phyloP scores from a whole-genome alignment of 108 stramenopile genomes.

The Aureococcus anophagefferens region DNA sequence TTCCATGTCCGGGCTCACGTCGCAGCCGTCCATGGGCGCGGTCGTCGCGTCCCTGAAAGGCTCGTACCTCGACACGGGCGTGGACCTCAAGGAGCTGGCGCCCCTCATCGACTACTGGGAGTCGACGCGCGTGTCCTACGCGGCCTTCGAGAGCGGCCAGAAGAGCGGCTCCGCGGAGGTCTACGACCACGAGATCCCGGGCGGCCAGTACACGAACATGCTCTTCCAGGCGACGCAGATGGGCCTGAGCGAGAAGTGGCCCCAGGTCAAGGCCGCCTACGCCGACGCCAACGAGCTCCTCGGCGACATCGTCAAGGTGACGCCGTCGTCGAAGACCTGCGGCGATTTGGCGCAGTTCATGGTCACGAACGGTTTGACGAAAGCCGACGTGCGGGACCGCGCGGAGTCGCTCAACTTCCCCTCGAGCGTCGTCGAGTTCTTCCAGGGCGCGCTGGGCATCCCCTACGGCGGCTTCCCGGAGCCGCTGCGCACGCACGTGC shows the following conservation, averaged over 20 bases:
- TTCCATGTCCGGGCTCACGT: constrained; percentile 85
- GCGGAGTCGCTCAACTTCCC: constrained; percentile 80
- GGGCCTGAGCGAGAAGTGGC: constrained; percentile 83
- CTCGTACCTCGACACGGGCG: constrained; percentile 76
- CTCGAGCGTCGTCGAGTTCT: constrained; percentile 82
- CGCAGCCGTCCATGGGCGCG: constrained; percentile 87
- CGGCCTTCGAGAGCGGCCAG: constrained; percentile 92
- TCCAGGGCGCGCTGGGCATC: constrained; percentile 77
- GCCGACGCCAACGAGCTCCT: constrained; percentile 79
- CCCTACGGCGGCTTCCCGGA: constrained; percentile 94
- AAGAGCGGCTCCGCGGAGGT: constrained; percentile 83
- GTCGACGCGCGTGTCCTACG: constrained; percentile 76
- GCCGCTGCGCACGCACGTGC: constrained; percentile 49
- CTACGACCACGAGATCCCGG: constrained; percentile 92
- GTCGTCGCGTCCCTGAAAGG: constrained; percentile 69
- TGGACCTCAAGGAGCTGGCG: constrained; percentile 30
- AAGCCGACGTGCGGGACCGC: constrained; percentile 72
- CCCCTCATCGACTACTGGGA: constrained; percentile 66
- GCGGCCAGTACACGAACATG: constrained; percentile 93
- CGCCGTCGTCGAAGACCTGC: constrained; percentile 85
- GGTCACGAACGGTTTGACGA: constrained; percentile 82
- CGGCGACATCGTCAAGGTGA: constrained; percentile 96
- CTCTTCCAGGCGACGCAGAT: constrained; percentile 82
- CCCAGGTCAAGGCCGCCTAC: constrained; percentile 78
- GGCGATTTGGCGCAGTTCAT: constrained; percentile 96